Conservation (phyloP, 1,284 basidiomycete species). For the Kalmanozyma brasiliensis region DNA sequence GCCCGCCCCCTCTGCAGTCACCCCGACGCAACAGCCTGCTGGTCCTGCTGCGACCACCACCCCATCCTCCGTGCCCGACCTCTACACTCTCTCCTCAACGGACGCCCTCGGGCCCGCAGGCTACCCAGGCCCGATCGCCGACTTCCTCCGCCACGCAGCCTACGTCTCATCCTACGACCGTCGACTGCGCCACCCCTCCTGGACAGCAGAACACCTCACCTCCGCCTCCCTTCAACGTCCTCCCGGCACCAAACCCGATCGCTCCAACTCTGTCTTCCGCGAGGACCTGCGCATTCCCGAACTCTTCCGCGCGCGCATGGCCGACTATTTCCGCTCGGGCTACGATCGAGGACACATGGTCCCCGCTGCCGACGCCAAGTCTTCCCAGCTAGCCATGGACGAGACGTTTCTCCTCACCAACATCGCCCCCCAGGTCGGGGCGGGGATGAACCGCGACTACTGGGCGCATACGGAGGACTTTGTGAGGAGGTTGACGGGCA, state of each 20-base stretch:
- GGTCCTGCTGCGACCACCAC: conserved; percentile 13
- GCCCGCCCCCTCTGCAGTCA: conserved; percentile 3
- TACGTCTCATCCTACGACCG: conserved; percentile 93
- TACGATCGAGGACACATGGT: conserved; percentile 95
- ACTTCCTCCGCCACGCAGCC: conserved; percentile 80
- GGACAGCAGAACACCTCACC: conserved; percentile 94
- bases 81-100: conserved; percentile 21
- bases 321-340: conserved; percentile 84
- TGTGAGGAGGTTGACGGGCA: conserved; percentile 85
- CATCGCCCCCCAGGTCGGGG: conserved; percentile 97
- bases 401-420: conserved; percentile 96
- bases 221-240: conserved; percentile 71
- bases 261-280: conserved; percentile 76
- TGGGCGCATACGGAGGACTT: conserved; percentile 78
- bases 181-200: conserved; percentile 86
- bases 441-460: conserved; percentile 97
- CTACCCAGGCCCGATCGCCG: conserved; percentile 78
- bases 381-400: conserved; percentile 90
- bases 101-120: conserved; percentile 42
- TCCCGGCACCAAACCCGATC: conserved; percentile 69
- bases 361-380: conserved; percentile 96
- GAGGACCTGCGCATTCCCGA: conserved; percentile 85
- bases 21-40: neutral
- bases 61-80: conserved; percentile 5
- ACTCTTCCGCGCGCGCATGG: conserved; percentile 83